Percentiles rank a stretch among this genome's conserved stretches.
These are phyloP conservation scores for Erythrobasidium yunnanense DNA, from an alignment of 768 basidiomycete species.

Conservation along the genomic window DNA sequence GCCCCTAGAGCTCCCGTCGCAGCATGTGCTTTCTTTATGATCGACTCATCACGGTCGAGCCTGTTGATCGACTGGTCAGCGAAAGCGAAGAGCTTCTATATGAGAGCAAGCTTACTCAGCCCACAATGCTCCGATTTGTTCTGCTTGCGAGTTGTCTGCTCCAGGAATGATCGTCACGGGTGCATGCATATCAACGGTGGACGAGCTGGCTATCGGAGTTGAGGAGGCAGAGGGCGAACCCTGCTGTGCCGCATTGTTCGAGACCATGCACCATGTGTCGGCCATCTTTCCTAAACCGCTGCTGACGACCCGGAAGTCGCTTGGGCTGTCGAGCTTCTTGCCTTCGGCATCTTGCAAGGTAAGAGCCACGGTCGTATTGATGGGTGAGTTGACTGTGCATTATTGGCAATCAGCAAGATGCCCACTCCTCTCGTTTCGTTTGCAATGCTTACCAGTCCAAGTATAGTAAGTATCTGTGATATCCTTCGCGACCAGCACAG, in stretches of 20 bases:
- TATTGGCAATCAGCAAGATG: not conserved
- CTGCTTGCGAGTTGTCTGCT: not conserved
- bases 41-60: too few species aligned
- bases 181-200: not conserved
- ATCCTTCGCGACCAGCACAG: not conserved
- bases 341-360: not conserved
- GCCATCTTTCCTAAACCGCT: not conserved
- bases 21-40: too few species aligned
- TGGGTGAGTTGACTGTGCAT: not conserved
- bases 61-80: not conserved
- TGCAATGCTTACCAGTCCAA: not conserved
- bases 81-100: too few species aligned
- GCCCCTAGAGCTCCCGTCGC: too few species aligned
- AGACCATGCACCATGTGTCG: not conserved
- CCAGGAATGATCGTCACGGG: not conserved
- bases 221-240: not conserved
- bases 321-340: not conserved
- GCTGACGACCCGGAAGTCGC: not conserved
- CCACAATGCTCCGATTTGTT: too few species aligned
- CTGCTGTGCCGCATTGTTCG: not conserved
- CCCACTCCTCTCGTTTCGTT: not conserved
- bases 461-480: not conserved
- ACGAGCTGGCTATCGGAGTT: not conserved
- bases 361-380: not conserved
- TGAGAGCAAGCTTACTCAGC: not conserved